phyloP scores from a whole-genome alignment of 805 yeast species.

The Candida taoyuanica region DNA sequence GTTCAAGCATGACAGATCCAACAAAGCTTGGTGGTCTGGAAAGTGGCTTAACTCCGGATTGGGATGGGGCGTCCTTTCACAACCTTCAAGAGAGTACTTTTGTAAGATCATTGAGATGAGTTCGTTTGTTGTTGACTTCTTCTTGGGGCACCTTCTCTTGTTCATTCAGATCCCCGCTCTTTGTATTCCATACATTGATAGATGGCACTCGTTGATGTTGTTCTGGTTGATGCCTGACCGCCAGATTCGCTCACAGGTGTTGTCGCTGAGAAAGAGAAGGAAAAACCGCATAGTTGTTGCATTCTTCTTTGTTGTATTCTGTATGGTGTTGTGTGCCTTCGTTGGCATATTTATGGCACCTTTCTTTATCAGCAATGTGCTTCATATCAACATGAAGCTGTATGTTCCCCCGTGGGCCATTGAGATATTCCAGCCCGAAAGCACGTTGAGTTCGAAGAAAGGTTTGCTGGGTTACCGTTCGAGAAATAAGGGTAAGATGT shows the following conservation, averaged over 20 bases:
- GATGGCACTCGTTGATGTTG: conserved; percentile 54
- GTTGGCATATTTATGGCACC: conserved; percentile 38
- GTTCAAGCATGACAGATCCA: conserved; percentile 46
- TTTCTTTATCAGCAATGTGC: conserved; percentile 29
- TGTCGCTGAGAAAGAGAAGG: conserved; percentile 39
- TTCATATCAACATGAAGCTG: conserved; percentile 36
- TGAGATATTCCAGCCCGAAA: conserved; percentile 41
- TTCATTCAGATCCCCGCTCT: conserved; percentile 49
- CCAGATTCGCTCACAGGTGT: conserved; percentile 44
- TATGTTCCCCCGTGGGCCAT: conserved; percentile 35
- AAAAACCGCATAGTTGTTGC: conserved; percentile 34
- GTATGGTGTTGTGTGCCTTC: conserved; percentile 28
- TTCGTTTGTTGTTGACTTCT: conserved; percentile 49
- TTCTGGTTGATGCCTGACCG: conserved; percentile 54
- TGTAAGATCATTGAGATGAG: conserved; percentile 58
- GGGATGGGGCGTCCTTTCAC: conserved; percentile 50
- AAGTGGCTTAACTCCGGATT: conserved; percentile 55
- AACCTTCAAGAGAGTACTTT: conserved; percentile 51
- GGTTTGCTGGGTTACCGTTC: conserved; percentile 20
- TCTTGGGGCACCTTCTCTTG: conserved; percentile 49
- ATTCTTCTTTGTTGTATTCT: conserved; percentile 33
- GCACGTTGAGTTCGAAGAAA: conserved; percentile 16
- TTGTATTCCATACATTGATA: conserved; percentile 51
- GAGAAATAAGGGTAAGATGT: conserved; percentile 5
- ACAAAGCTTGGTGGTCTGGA: conserved; percentile 70